Percentiles rank a stretch among this genome's conserved stretches.
These are phyloP conservation scores for Chlorella sorokiniana DNA, from an alignment of 139 green algal genomes.

Conservation along the genomic window DNA sequence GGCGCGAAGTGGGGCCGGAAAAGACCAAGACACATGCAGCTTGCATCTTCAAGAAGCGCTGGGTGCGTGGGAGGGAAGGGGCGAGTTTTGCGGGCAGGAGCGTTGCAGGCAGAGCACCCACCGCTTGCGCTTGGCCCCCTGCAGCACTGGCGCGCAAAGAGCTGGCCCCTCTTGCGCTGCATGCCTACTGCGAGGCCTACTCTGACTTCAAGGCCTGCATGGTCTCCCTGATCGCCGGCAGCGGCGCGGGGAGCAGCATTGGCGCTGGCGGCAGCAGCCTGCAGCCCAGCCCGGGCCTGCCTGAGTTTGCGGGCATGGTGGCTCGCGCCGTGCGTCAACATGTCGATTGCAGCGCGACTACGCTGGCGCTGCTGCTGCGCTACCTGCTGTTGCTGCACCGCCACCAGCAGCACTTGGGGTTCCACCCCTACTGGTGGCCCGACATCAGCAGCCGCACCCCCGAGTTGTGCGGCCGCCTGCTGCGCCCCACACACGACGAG, in stretches of 20 bases:
- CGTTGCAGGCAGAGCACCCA: too few species aligned
- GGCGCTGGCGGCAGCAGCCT: neutral
- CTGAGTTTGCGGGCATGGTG: neutral
- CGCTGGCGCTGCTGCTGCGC: slow-evolving; percentile 13
- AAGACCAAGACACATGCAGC: too few species aligned
- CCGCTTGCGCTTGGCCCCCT: neutral
- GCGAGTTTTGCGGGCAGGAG: neutral
- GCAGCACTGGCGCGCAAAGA: neutral
- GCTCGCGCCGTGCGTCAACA: neutral
- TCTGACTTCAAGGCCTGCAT: slow-evolving; percentile 20
- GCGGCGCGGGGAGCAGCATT: neutral
- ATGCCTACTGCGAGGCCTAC: slow-evolving; percentile 20
- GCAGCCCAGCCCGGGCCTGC: neutral
- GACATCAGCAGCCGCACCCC: neutral
- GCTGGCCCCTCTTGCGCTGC: slow-evolving; percentile 22
- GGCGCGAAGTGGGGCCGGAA: too few species aligned
- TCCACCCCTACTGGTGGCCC: slow-evolving; percentile 30
- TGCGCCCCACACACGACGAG: slow-evolving; percentile 5
- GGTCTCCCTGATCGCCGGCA: neutral
- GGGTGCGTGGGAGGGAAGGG: neutral
- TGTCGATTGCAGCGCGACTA: neutral
- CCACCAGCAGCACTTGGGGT: slow-evolving; percentile 9
- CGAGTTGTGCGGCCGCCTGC: neutral
- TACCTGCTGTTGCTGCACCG: slow-evolving; percentile 30
- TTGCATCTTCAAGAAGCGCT: slow-evolving; percentile 1